Conservation (phyloP, 2,329 filamentous ascomycete species). For the Lasiodiplodia sp. region DNA sequence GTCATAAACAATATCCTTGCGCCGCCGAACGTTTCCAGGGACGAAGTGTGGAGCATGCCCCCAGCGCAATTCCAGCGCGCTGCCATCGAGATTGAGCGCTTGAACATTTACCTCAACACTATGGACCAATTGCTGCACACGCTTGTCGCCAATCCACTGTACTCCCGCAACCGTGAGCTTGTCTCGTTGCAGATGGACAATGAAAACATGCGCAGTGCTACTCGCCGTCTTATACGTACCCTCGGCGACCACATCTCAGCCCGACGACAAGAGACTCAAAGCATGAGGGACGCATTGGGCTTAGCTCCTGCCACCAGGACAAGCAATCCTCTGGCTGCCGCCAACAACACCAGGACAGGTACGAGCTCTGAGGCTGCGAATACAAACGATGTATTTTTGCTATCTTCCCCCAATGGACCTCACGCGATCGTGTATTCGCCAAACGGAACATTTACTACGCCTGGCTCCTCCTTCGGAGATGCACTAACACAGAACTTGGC, state of each 20-base stretch:
- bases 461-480: slow-evolving; percentile 5
- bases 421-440: slow-evolving; percentile 41
- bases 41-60: slow-evolving; percentile 2
- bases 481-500: slow-evolving; percentile 15
- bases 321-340: not conserved
- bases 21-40: slow-evolving; percentile 15
- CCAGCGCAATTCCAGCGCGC: slow-evolving; percentile 17
- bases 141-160: slow-evolving; percentile 36
- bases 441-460: not conserved
- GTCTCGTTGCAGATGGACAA: slow-evolving; percentile 40
- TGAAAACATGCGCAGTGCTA: slow-evolving; percentile 36
- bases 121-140: slow-evolving; percentile 39
- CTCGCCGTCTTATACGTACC: slow-evolving; percentile 13
- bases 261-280: slow-evolving; percentile 2
- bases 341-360: not conserved
- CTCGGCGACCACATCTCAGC: slow-evolving; percentile 10
- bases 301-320: not conserved
- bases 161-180: slow-evolving; percentile 41
- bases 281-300: not conserved
- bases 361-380: slow-evolving; percentile 29
- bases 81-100: slow-evolving; percentile 22
- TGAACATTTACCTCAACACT: slow-evolving; percentile 35
- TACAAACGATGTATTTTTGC: slow-evolving; percentile 42
- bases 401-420: slow-evolving; percentile 47
- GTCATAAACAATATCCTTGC: slow-evolving; percentile 23